These are phyloP conservation scores for Solanum stenotomum DNA, from an alignment of 257 asterid genomes.

Conservation along the genomic window DNA sequence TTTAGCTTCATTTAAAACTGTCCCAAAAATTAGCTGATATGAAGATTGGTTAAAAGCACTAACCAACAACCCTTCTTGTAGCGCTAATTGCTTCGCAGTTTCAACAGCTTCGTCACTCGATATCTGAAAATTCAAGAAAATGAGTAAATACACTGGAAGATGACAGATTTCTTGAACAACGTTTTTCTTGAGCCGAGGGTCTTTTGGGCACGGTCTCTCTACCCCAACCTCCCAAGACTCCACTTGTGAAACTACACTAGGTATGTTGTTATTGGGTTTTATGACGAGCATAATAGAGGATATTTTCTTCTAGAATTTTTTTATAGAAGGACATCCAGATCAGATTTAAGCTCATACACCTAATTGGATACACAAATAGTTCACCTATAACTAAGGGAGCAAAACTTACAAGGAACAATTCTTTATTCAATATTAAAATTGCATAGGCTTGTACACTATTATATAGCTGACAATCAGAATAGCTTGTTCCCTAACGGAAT, in stretches of 20 bases:
- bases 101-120: constrained; percentile 90
- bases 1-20: neutral
- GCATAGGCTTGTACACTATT: neutral
- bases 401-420: neutral
- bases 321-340: neutral
- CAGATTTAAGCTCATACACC: neutral
- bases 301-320: neutral
- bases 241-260: neutral
- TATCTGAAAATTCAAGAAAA: constrained; percentile 30
- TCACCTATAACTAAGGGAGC: neutral
- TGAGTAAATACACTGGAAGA: neutral
- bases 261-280: neutral
- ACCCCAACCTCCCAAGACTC: neutral
- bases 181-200: neutral
- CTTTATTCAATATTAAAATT: neutral
- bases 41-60: constrained; percentile 18
- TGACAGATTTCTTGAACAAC: neutral
- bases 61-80: constrained; percentile 92
- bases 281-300: neutral
- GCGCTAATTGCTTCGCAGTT: constrained; percentile 86
- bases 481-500: neutral
- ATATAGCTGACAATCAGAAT: neutral
- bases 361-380: neutral
- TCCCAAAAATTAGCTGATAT: neutral
- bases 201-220: neutral